A percentile compares a stretch with the other conserved stretches of the same genome.
Conservation (phyloP, 1,284 basidiomycete species). For the Ustilago shanxiensis region DNA sequence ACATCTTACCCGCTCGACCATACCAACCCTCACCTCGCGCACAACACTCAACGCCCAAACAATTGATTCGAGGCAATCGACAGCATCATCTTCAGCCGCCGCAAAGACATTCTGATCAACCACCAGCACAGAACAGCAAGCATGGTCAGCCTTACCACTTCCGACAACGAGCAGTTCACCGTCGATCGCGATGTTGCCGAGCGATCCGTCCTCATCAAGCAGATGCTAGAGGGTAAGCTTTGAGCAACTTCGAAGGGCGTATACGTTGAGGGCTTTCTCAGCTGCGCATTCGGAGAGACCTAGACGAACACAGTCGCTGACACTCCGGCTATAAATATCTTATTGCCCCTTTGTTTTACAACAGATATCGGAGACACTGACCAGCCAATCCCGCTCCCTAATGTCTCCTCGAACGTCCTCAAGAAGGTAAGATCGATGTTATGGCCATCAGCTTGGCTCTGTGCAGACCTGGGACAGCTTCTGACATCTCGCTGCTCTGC, state of each 20-base stretch:
- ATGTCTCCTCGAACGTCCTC: conserved; percentile 94
- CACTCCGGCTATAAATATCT: neutral
- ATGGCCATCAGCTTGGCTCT: no score
- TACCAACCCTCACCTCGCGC: neutral
- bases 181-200: conserved; percentile 95
- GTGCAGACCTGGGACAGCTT: no score
- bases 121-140: neutral
- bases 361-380: conserved; percentile 69
- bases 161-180: conserved; percentile 94
- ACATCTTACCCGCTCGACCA: neutral
- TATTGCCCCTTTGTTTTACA: neutral
- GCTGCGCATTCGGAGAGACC: neutral
- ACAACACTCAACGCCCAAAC: neutral
- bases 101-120: neutral
- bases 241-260: neutral
- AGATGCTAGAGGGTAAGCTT: conserved; percentile 94
- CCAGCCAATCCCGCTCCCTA: conserved; percentile 93
- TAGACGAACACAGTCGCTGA: neutral
- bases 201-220: conserved; percentile 96
- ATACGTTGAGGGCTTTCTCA: neutral
- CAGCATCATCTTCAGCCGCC: neutral
- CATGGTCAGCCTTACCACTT: conserved; percentile 73
- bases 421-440: conserved; percentile 84
- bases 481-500: neutral
- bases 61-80: neutral